phyloP scores from a whole-genome alignment of 495 filamentous ascomycete genomes.

The Lichenothelia convexa region DNA sequence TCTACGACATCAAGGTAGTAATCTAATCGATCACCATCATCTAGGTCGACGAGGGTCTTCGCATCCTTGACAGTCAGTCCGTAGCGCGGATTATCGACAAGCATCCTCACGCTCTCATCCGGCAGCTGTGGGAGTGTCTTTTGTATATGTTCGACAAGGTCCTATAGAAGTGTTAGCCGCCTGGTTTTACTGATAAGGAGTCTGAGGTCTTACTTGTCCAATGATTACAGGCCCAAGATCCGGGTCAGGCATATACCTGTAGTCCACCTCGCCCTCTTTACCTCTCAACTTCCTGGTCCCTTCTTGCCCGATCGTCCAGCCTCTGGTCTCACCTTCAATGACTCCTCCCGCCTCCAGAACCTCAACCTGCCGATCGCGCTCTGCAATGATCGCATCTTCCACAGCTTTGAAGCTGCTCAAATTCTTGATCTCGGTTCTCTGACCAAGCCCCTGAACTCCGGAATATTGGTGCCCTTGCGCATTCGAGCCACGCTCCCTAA shows the following conservation, averaged over 20 bases:
- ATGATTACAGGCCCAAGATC: slow-evolving; percentile 71
- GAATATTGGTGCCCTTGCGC: slow-evolving; percentile 26
- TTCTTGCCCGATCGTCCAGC: slow-evolving; percentile 71
- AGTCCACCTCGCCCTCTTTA: slow-evolving; percentile 95
- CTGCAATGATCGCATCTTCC: slow-evolving; percentile 80
- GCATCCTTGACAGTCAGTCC: slow-evolving; percentile 71
- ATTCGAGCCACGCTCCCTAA: slow-evolving; percentile 34
- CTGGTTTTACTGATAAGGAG: neutral
- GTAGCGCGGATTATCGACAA: slow-evolving; percentile 33
- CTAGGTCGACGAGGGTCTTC: slow-evolving; percentile 56
- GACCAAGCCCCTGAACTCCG: slow-evolving; percentile 46
- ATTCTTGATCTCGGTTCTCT: slow-evolving; percentile 96
- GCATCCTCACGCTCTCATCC: slow-evolving; percentile 42
- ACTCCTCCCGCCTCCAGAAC: slow-evolving; percentile 62
- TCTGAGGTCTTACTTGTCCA: slow-evolving; percentile 25
- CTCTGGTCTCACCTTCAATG: slow-evolving; percentile 76
- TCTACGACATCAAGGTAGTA: slow-evolving; percentile 65
- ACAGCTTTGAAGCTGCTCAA: slow-evolving; percentile 85
- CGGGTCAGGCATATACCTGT: slow-evolving; percentile 96
- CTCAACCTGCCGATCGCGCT: slow-evolving; percentile 71
- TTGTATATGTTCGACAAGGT: slow-evolving; percentile 44
- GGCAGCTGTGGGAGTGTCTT: slow-evolving; percentile 46
- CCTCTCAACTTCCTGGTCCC: slow-evolving; percentile 61
- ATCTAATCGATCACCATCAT: slow-evolving; percentile 63
- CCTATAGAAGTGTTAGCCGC: slow-evolving; percentile 12